Base-by-base conservation (phyloP, 1,139 yeast genomes). In the Debaryomyces fabryi region DNA sequence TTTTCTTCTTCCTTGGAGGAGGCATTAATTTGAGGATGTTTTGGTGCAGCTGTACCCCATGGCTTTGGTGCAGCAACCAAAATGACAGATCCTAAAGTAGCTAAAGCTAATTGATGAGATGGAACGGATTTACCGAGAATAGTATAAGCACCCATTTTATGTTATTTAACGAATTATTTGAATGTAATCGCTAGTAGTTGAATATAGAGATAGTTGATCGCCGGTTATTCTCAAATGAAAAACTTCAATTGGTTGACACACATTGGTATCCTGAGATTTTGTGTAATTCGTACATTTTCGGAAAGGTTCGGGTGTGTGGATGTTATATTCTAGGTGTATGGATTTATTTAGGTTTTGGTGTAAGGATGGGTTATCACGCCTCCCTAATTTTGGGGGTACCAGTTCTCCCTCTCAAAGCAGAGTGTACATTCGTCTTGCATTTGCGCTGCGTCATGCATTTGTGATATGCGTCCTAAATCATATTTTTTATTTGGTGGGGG, bases 1-100 rank as follows among this genome's bases (percentile, higher is more conserved):
- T 86, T 85, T 70, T 88, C 96, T 76, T 92, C 98, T 61, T 90
- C 97, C 59, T 91, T 83, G 50, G 91, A 81, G 50, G 83, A 70
- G 55, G 97, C 96, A 58, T 82, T 81, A 69, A 90, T 81, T 49
- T 86, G 76, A 53, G 93, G 90, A 59, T 76, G 76, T 52, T 76
- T 72, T 54, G 86, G 81, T 55, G 82, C 78, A 55, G 81, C 69
- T 16, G 82, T 68, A 33, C 79, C 77, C 82, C 89, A 86, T 63
- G 93, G 93, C 71, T 86, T 86, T 67, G 93, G 93, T 40, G 74
- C 63, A 54, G 76, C 82, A 49, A 81, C 61, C 44, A 84, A 68
- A 38, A 76, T 78, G 52, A 86, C 87, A 33, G 82, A 70, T 56
- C 86, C 82, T 60, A 86, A 74, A 44, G 95, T 86, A 58, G 83